Percentiles rank a stretch among this genome's conserved stretches.
Conservation (phyloP, 345 rosid genomes). For the Nephelium lappaceum region DNA sequence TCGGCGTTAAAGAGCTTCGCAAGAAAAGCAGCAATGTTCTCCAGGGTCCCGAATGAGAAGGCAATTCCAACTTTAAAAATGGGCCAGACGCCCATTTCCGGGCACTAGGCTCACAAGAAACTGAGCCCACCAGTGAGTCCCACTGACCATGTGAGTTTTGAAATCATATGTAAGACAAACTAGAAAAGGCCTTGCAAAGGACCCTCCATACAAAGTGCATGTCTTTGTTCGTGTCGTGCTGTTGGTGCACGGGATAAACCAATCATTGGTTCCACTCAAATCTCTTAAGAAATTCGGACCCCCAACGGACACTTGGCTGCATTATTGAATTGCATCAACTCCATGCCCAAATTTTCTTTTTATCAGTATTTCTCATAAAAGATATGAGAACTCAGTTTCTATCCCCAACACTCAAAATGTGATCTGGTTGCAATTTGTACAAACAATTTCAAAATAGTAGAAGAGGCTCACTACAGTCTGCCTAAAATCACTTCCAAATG, state of each 20-base stretch:
- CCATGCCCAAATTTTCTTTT: too few species aligned
- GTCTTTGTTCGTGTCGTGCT: background rate
- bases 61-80: too few species aligned
- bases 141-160: background rate
- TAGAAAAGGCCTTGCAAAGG: background rate
- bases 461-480: too few species aligned
- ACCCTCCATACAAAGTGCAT: slow-evolving; percentile 6
- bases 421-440: background rate
- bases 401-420: background rate
- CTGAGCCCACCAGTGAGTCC: background rate
- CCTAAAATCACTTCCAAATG: too few species aligned
- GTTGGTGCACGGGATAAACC: background rate
- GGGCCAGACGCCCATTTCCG: background rate
- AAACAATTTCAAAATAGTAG: background rate
- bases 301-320: background rate
- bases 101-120: background rate
- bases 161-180: background rate
- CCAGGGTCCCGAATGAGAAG: too few species aligned
- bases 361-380: too few species aligned
- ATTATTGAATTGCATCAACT: background rate
- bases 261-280: slow-evolving; percentile 12
- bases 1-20: background rate
- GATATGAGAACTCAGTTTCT: too few species aligned
- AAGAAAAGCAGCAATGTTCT: background rate
- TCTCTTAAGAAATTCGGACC: background rate